Percentiles rank a stretch among this genome's conserved stretches.
Evolutionary conservation across 2,329 filamentous ascomycete genomes (phyloP).

Genomic region (Alternaria burnsii): DNA sequence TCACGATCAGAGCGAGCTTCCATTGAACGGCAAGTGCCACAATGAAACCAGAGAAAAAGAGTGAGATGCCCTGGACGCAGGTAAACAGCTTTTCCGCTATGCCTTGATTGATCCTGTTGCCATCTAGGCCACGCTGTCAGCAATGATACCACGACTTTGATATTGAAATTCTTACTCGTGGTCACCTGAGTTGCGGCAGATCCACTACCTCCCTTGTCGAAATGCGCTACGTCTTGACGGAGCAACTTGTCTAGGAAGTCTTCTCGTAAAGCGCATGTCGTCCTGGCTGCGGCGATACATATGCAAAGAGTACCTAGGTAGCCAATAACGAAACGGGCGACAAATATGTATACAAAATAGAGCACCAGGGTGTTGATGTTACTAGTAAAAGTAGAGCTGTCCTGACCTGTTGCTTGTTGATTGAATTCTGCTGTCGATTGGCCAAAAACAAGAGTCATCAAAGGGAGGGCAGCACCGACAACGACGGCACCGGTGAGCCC

Average conservation of each 20-base stretch:
- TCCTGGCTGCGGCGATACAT: constrained; percentile 68
- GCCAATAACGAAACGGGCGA: constrained; percentile 69
- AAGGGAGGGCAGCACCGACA: constrained; percentile 74
- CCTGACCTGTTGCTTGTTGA: constrained; percentile 17
- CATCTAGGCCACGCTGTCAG: constrained; percentile 11
- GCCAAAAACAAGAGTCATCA: constrained; percentile 68
- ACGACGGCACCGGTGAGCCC: constrained; percentile 61
- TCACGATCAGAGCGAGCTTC: constrained; percentile 83
- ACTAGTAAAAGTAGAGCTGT: constrained; percentile 11
- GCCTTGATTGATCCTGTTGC: constrained; percentile 26
- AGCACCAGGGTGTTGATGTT: constrained; percentile 24
- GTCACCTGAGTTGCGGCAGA: constrained; percentile 27
- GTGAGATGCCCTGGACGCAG: constrained; percentile 49
- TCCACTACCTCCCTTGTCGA: constrained; percentile 25
- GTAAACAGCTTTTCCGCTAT: constrained; percentile 48
- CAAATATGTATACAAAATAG: constrained; percentile 38
- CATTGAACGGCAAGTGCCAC: constrained; percentile 91
- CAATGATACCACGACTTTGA: background rate
- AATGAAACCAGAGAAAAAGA: constrained; percentile 84
- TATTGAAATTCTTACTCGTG: constrained; percentile 7
- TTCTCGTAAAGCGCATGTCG: constrained; percentile 48
- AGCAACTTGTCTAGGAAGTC: constrained; percentile 68
- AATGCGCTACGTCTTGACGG: constrained; percentile 43
- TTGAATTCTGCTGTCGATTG: constrained; percentile 25
- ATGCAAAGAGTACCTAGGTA: constrained; percentile 78